These are phyloP conservation scores for Avena eriantha DNA, from an alignment of 176 grass and related monocot genomes.

Conservation along the genomic window DNA sequence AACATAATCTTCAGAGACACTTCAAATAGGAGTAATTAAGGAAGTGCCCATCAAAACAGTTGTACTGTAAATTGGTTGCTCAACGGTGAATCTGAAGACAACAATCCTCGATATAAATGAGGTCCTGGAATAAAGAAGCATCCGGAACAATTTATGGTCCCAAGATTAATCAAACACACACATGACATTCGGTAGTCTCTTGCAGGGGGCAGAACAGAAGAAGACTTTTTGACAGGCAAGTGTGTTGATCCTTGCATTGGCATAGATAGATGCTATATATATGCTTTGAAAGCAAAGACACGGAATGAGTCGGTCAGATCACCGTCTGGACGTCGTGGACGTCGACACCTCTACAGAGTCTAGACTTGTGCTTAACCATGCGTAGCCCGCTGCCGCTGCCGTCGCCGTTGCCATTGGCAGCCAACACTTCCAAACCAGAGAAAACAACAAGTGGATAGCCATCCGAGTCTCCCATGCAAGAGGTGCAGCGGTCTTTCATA, in stretches of 20 bases:
- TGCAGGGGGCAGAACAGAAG: not conserved
- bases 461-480: not conserved
- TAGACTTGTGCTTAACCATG: not conserved
- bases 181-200: not conserved
- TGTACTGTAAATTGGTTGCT: no score
- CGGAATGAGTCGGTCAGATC: not conserved
- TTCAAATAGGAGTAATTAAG: no score
- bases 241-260: not conserved
- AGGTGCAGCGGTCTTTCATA: not conserved
- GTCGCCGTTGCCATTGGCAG: not conserved
- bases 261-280: no score
- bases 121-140: not conserved
- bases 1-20: no score
- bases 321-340: not conserved
- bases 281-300: not conserved
- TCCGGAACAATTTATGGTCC: not conserved
- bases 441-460: not conserved
- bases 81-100: not conserved
- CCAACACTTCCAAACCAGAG: conserved; percentile 1
- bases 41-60: no score
- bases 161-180: not conserved
- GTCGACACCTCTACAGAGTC: not conserved
- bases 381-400: not conserved
- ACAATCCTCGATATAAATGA: not conserved
- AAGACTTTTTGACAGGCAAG: not conserved